Conservation (phyloP, 208 protist species). For the Acanthamoeba culbertsoni region DNA sequence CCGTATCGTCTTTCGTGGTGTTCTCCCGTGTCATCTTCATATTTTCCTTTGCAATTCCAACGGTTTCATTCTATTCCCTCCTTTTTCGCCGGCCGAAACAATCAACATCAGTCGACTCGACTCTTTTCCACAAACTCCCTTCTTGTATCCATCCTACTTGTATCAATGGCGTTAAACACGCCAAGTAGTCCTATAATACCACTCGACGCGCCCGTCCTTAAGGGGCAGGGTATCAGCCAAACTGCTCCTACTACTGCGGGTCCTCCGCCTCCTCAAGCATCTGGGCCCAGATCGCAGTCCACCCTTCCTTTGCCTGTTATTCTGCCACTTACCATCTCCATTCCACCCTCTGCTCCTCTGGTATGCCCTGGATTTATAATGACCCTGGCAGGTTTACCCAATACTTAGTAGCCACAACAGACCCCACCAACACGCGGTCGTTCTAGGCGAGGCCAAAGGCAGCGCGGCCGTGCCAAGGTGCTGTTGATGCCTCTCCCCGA, state of each 20-base stretch:
- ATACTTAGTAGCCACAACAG: neutral
- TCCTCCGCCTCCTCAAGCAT: neutral
- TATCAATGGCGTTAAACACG: neutral
- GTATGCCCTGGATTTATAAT: neutral
- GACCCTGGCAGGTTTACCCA: neutral
- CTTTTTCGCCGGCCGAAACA: too few species aligned
- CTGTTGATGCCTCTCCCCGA: neutral
- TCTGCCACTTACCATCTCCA: neutral
- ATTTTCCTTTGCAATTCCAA: too few species aligned
- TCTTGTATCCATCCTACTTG: too few species aligned
- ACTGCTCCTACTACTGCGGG: neutral
- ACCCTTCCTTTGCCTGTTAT: neutral
- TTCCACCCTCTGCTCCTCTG: neutral
- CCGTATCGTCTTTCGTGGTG: too few species aligned
- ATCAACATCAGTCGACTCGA: too few species aligned
- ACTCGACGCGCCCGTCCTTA: neutral
- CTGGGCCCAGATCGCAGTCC: neutral
- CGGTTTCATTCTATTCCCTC: too few species aligned
- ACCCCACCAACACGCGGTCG: neutral
- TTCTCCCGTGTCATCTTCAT: too few species aligned
- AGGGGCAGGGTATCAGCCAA: neutral
- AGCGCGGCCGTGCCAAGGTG: neutral
- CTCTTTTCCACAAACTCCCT: too few species aligned
- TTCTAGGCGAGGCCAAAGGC: neutral
- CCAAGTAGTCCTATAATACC: neutral